Conservation (phyloP, 345 rosid genomes). For the Theobroma cacao region DNA sequence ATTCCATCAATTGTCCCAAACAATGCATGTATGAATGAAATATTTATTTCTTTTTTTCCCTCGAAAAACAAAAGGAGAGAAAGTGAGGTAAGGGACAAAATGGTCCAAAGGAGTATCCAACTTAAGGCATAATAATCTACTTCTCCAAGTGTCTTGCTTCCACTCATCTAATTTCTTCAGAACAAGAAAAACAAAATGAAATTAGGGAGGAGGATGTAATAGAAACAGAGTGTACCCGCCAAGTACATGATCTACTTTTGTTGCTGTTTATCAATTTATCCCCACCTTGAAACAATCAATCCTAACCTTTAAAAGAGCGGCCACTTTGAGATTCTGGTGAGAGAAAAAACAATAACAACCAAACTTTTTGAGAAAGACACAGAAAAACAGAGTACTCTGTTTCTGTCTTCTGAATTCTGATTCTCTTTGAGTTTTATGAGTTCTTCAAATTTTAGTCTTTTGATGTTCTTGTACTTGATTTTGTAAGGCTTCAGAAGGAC, state of each 20-base stretch:
- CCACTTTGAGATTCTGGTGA: conserved; percentile 18
- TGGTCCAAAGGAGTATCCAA: neutral
- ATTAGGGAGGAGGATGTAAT: neutral
- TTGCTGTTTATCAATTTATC: conserved; percentile 14
- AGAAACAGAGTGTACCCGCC: conserved; percentile 32
- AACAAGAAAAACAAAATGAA: neutral
- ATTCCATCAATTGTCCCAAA: neutral
- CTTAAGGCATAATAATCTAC: neutral
- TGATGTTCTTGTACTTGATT: neutral
- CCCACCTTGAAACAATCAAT: conserved; percentile 16
- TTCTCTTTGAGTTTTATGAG: neutral
- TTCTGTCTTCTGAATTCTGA: neutral
- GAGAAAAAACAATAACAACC: neutral
- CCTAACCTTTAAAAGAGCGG: conserved; percentile 19
- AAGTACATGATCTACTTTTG: conserved; percentile 34
- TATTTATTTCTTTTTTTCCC: neutral
- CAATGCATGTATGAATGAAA: neutral
- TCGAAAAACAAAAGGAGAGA: neutral
- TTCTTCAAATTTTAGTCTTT: neutral
- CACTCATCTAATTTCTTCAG: neutral
- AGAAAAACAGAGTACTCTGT: conserved; percentile 12
- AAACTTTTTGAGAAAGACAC: neutral
- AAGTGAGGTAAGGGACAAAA: conserved; percentile 9
- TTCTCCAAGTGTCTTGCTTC: neutral
- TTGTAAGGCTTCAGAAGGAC: neutral